Evolutionary conservation across 768 basidiomycete genomes (phyloP).

Genomic region (Kondoa malvinella): DNA sequence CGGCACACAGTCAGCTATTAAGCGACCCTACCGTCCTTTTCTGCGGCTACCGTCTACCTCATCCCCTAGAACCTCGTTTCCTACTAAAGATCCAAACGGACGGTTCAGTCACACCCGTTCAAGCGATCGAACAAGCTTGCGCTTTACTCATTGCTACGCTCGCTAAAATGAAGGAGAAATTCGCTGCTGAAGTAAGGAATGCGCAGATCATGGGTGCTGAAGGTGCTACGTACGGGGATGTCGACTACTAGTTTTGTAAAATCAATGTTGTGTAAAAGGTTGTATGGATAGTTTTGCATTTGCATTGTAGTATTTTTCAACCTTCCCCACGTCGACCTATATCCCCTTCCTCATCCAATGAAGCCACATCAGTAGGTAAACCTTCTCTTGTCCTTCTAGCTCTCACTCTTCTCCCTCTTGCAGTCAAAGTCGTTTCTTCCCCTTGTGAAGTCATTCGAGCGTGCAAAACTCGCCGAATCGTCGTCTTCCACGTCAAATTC

Average conservation of each 20-base stretch:
- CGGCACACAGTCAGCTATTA: constrained; percentile 60
- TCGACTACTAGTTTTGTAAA: background rate
- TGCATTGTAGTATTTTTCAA: background rate
- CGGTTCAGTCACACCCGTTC: constrained; percentile 59
- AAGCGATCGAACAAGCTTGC: constrained; percentile 64
- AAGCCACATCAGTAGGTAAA: background rate
- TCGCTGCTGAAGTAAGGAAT: constrained; percentile 31
- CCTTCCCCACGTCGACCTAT: background rate
- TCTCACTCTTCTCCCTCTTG: background rate
- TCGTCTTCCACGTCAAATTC: background rate
- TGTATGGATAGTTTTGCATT: background rate
- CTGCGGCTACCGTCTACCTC: constrained; percentile 94
- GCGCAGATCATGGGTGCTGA: constrained; percentile 13
- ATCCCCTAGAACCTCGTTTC: constrained; percentile 86
- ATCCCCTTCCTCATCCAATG: background rate
- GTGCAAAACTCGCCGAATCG: background rate
- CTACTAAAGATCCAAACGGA: constrained; percentile 92
- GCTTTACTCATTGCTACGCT: constrained; percentile 56
- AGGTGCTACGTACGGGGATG: background rate
- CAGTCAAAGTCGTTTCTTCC: background rate
- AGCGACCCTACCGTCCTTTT: constrained; percentile 74
- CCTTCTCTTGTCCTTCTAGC: background rate
- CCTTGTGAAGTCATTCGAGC: background rate
- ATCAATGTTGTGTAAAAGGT: background rate
- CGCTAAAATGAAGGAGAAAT: constrained; percentile 31